These are phyloP conservation scores for Eimeria acervulina DNA, from an alignment of 169 alveolate species.

Conservation along the genomic window DNA sequence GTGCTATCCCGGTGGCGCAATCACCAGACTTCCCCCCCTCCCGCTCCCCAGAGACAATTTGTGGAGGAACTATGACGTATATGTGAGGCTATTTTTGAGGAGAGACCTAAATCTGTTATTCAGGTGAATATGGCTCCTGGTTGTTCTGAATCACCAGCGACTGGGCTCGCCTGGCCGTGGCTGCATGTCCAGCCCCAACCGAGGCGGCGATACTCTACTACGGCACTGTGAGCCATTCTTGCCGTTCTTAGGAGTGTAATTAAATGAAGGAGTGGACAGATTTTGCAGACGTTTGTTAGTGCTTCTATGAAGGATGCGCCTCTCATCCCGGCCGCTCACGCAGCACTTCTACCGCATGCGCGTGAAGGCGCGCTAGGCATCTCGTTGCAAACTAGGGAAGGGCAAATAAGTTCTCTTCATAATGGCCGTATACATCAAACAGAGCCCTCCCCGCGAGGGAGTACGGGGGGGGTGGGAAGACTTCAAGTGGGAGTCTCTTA, in stretches of 20 bases:
- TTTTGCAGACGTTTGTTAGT: not conserved
- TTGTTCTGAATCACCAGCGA: not conserved
- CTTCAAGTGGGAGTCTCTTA: slow-evolving; percentile 81
- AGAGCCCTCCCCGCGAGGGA: slow-evolving; percentile 85
- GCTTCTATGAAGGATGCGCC: not conserved
- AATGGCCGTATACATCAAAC: slow-evolving; percentile 80
- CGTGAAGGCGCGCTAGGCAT: slow-evolving; percentile 15
- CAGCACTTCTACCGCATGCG: not conserved
- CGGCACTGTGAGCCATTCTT: not conserved
- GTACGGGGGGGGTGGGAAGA: slow-evolving; percentile 83
- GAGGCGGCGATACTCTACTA: not conserved
- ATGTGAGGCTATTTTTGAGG: no score
- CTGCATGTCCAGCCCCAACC: slow-evolving; percentile 7
- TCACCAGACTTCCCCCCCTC: no score
- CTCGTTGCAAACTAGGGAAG: not conserved
- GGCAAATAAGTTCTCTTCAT: not conserved
- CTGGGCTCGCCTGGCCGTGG: not conserved
- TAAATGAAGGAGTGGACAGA: not conserved
- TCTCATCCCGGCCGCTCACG: not conserved
- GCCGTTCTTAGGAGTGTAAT: not conserved
- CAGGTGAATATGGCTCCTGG: not conserved
- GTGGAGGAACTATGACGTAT: not conserved
- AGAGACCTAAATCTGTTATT: not conserved
- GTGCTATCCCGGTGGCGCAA: not conserved
- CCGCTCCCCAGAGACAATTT: not conserved